A percentile compares a stretch with the other conserved stretches of the same genome.
Conservation (phyloP, 1,284 basidiomycete genomes). For the Austroboletus novae-zelandiae region DNA sequence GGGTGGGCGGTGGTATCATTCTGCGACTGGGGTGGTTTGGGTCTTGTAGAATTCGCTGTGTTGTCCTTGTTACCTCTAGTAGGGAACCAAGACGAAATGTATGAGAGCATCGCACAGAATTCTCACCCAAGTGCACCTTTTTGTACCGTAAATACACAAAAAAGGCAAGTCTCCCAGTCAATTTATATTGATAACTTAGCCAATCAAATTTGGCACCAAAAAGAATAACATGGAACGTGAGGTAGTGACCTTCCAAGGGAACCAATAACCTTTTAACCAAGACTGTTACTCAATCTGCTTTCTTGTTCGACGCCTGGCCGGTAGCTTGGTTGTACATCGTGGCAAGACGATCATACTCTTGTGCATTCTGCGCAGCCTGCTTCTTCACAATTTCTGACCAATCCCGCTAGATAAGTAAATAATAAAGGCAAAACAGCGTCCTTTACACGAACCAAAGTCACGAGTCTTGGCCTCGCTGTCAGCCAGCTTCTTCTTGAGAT, state of each 20-base stretch:
- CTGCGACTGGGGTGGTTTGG: neutral
- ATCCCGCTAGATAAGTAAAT: neutral
- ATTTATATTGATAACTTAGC: neutral
- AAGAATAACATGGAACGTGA: neutral
- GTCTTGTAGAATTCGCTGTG: neutral
- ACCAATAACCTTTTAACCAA: neutral
- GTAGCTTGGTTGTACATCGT: constrained; percentile 73
- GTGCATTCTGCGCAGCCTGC: constrained; percentile 74
- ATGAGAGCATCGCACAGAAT: constrained; percentile 1
- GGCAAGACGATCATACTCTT: constrained; percentile 80
- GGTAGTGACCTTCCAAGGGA: neutral
- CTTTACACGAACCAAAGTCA: constrained; percentile 68
- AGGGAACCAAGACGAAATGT: constrained; percentile 8
- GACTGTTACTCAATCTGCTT: constrained; percentile 22
- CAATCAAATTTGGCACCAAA: neutral
- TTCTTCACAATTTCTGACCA: constrained; percentile 74
- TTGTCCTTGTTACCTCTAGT: constrained; percentile 2
- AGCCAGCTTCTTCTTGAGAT: constrained; percentile 60
- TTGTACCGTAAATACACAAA: neutral
- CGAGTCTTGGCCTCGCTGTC: constrained; percentile 49
- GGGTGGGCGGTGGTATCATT: neutral
- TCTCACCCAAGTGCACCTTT: neutral
- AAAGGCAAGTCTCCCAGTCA: constrained; percentile 6
- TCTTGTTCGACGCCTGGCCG: constrained; percentile 41
- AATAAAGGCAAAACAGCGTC: neutral